Evolutionary conservation across 805 yeast genomes (phyloP).

Genomic region (Sporopachydermia quercuum): DNA sequence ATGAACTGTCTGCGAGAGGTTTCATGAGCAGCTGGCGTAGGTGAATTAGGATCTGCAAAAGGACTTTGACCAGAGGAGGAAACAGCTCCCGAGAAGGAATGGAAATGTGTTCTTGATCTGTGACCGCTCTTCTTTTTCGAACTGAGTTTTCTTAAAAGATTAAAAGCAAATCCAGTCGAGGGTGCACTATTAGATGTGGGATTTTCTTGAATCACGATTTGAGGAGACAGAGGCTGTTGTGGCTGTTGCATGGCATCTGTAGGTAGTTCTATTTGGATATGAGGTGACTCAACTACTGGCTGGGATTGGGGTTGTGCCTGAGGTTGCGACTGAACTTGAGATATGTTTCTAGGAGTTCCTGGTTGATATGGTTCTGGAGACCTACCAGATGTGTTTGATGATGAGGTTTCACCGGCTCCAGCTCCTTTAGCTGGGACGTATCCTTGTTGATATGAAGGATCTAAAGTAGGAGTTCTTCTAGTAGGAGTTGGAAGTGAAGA

Average conservation of each 20-base stretch:
- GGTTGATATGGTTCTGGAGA: constrained; percentile 15
- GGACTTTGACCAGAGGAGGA: not conserved
- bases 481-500: constrained; percentile 25
- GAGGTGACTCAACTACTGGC: too few relatives aligned
- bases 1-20: not conserved
- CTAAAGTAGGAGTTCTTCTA: constrained; percentile 28
- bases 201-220: not conserved
- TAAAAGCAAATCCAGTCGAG: not conserved
- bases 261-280: not conserved
- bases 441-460: constrained; percentile 15
- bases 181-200: not conserved
- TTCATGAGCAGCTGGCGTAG: constrained; percentile 1
- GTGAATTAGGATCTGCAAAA: not conserved
- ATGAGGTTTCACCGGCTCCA: constrained; percentile 19
- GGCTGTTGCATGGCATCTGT: not conserved
- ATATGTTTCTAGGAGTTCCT: not conserved
- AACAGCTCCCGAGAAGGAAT: not conserved
- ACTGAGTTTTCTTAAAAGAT: not conserved
- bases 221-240: not conserved
- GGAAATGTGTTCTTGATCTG: not conserved
- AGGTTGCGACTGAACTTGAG: not conserved
- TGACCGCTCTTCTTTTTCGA: not conserved
- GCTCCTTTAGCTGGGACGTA: constrained; percentile 16
- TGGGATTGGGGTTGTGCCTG: not conserved
- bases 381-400: constrained; percentile 26